phyloP scores from a whole-genome alignment of 495 filamentous ascomycete genomes.

The Baudoinia panamericana region DNA sequence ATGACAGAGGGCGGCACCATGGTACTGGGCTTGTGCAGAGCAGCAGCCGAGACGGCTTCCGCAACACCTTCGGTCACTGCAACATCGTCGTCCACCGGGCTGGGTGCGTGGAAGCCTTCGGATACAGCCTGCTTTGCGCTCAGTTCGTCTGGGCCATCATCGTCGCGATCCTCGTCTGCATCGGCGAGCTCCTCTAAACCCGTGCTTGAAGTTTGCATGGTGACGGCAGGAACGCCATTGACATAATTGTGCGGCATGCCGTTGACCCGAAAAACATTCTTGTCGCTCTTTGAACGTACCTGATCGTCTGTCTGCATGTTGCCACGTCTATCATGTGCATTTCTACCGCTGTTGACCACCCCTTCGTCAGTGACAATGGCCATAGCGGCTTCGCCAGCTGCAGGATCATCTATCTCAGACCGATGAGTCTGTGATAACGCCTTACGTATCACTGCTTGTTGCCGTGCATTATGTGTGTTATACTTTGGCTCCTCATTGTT shows the following conservation, averaged over 20 bases:
- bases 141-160: slow-evolving; percentile 19
- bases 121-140: slow-evolving; percentile 4
- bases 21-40: neutral
- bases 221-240: neutral
- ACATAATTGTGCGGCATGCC: slow-evolving; percentile 39
- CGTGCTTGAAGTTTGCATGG: neutral
- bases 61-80: neutral
- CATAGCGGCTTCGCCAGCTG: neutral
- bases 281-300: too few relatives aligned
- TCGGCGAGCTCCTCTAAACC: slow-evolving; percentile 39
- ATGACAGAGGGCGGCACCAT: slow-evolving; percentile 6
- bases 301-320: slow-evolving; percentile 13
- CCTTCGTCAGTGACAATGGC: neutral
- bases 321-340: neutral
- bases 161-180: slow-evolving; percentile 17
- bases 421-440: too few relatives aligned
- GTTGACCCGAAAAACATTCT: too few relatives aligned
- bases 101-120: neutral
- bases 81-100: neutral
- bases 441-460: neutral
- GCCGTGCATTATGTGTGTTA: neutral
- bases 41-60: neutral
- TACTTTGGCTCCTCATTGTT: slow-evolving; percentile 3
- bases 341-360: neutral
- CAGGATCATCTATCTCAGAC: neutral